phyloP scores from a whole-genome alignment of 1,139 yeast species.

The Magnusiomyces fungicola region DNA sequence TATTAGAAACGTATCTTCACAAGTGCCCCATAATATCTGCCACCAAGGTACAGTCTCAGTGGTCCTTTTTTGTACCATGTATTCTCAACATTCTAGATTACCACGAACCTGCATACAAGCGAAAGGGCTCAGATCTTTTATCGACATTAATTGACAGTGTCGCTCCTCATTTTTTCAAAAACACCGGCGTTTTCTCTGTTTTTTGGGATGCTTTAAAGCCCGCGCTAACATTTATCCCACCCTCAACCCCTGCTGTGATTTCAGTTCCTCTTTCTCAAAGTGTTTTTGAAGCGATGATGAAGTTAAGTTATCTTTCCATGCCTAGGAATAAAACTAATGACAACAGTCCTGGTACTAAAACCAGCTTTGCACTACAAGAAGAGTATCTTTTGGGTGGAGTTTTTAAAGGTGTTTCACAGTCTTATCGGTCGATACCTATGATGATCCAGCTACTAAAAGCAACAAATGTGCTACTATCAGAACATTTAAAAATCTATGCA shows the following conservation, averaged over 20 bases:
- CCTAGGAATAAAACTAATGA: neutral
- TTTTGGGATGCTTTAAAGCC: slow-evolving; percentile 38
- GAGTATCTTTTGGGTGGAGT: slow-evolving; percentile 11
- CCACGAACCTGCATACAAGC: slow-evolving; percentile 40
- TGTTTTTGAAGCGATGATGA: slow-evolving; percentile 22
- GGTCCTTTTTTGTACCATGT: slow-evolving; percentile 46
- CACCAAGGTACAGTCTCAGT: slow-evolving; percentile 27
- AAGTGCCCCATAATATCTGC: slow-evolving; percentile 9
- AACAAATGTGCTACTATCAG: slow-evolving; percentile 7
- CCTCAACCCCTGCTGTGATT: slow-evolving; percentile 34
- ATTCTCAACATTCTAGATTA: slow-evolving; percentile 46
- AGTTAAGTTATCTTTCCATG: slow-evolving; percentile 20
- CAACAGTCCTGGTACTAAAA: neutral
- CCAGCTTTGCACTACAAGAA: slow-evolving; percentile 4
- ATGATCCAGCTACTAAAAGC: slow-evolving; percentile 7
- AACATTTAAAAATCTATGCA: slow-evolving; percentile 17
- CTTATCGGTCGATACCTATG: slow-evolving; percentile 4
- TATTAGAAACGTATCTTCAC: slow-evolving; percentile 26
- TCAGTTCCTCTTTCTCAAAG: slow-evolving; percentile 19
- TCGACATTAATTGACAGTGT: slow-evolving; percentile 24
- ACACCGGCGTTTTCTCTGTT: slow-evolving; percentile 41
- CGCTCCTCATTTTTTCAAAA: slow-evolving; percentile 25
- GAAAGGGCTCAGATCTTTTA: slow-evolving; percentile 39
- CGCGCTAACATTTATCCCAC: slow-evolving; percentile 42
- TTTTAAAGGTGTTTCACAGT: slow-evolving; percentile 22